phyloP scores from a whole-genome alignment of 164 flowering plant species.

The Chloranthus sessilifolius region DNA sequence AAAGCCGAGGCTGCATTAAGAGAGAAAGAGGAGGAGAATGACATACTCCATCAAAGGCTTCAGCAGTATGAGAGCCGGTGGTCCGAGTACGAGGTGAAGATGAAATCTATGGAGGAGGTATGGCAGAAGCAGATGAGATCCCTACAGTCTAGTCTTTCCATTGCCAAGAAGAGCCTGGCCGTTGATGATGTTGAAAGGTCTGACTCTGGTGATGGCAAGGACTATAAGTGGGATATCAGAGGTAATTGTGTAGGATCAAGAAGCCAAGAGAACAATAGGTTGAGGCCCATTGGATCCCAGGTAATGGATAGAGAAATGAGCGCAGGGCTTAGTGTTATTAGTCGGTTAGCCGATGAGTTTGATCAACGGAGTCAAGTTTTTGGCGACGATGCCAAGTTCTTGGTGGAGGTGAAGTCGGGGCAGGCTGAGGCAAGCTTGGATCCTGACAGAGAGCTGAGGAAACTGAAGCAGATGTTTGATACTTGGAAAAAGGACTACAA shows the following conservation, averaged over 20 bases:
- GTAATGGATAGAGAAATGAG: constrained; percentile 37
- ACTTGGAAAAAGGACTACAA: constrained; percentile 95
- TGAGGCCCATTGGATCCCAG: constrained; percentile 31
- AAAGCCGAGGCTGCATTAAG: constrained; percentile 87
- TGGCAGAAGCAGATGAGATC: constrained; percentile 99
- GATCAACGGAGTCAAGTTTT: constrained; percentile 89
- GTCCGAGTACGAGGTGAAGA: constrained; percentile 90
- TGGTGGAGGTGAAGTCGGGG: constrained; percentile 94
- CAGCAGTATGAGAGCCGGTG: constrained; percentile 91
- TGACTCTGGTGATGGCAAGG: constrained; percentile 50
- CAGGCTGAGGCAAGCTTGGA: constrained; percentile 80
- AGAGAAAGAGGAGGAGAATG: constrained; percentile 91
- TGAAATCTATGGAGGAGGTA: constrained; percentile 98
- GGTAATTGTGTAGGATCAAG: constrained; percentile 20
- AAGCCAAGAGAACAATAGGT: constrained; percentile 52
- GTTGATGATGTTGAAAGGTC: constrained; percentile 70
- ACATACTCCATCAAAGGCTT: constrained; percentile 80
- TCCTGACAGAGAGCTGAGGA: constrained; percentile 77
- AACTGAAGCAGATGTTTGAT: constrained; percentile 81
- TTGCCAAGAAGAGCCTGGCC: constrained; percentile 87
- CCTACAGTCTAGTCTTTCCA: constrained; percentile 85
- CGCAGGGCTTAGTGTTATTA: constrained; percentile 76
- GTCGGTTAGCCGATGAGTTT: constrained; percentile 83
- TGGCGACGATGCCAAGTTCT: constrained; percentile 92
- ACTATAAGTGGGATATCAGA: constrained; percentile 48